Base-by-base conservation (phyloP, 1,284 basidiomycete genomes). In the Boletus nobilissimus region DNA sequence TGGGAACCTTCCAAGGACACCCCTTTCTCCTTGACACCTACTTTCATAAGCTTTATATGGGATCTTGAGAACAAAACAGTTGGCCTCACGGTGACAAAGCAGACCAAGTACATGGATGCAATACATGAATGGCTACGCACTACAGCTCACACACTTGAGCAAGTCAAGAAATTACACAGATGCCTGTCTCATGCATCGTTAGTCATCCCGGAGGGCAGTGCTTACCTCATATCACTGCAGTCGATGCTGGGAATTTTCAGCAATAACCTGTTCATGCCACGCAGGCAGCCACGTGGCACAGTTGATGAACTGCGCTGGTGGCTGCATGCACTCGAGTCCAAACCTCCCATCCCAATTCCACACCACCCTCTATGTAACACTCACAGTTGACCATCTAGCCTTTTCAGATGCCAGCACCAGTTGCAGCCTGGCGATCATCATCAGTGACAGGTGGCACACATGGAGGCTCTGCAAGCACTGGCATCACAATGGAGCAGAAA, bases 11-110 rank as follows among this genome's bases (percentile, higher is more conserved):
- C 64, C 29, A 79, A 79, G 5, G 66, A 77, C 14, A 57, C 29
- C 0, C 60, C 60, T 1, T 85, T 85, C 57, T 48, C 57, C 0
- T 34, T 24, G 0, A n/a, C 18, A 0, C 62, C 79, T 1, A 65
- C 22, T 0, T 85, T 76, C 38, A 64, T 85, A 1, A 81, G 84
- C 22, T 80, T 86, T 11, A 8, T 64, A 0, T 85, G 84, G 84
- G 73, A 85, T 77, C 24, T 51, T 0, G 29, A 72, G 0, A 39
- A 57, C 0, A 62, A 43, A 0, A 73, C 68, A 7, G 71, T 75
- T 0, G 4, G 19, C 0, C 57, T 80, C 2, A 62, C 38, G 1
- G 3, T 5, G 4, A 19, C 46, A 4, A 80, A 78, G 19, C 9
- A 3, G 0, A 13, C 29, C 13, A 57, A 57, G 29, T 57, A 57